Base-by-base conservation (phyloP, 2,329 filamentous ascomycete species). In the Didymella pinodella region DNA sequence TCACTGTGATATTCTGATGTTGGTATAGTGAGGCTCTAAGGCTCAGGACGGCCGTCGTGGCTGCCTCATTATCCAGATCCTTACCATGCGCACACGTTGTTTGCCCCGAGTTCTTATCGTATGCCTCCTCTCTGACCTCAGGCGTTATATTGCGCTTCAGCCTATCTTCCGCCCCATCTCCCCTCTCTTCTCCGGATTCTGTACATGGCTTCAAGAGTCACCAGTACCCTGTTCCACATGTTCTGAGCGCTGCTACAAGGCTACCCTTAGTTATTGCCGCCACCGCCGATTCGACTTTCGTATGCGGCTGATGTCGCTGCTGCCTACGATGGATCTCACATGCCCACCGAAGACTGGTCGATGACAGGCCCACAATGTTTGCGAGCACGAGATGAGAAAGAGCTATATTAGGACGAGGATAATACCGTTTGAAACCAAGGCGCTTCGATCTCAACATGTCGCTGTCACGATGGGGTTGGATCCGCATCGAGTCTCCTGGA, bases 311-410 rank as follows among this genome's bases (percentile, higher is more conserved):
- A 20, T 20, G 31, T 18, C 38, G 38, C 49, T 58, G 55, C 44
- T 58, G 55, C 55, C 55, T 58, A 25, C 36, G 38, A 38, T 46
- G 38, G 55, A 53, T 58, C 11, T 8, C 55, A 49, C 49, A 48
- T 18, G 44, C 22, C 20, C 26, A 45, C 12, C 40, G 38, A 31
- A 38, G 43, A 43, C 36, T 48, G 48, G 18, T 16, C 29, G 28
- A 28, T 14, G 48, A 29, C 36, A 29, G 20, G 22, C 16, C 32
- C 26, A 28, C 32, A 20, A 47, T 11, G 25, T 12, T 20, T 29
- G 14, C 11, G 20, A 34, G 16, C 44, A 20, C 34, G 20, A 25
- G 18, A 50, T 28, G 28, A n/a, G 14, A 25, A 20, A 51, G 34
- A 36, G 12, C n/a, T 46, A 4, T 48, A n/a, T 20, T 32, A 41